Percentiles rank a stretch among this genome's conserved stretches.
phyloP scores from a whole-genome alignment of 2,329 filamentous ascomycete genomes.

The Ilyonectria mors-panacis region DNA sequence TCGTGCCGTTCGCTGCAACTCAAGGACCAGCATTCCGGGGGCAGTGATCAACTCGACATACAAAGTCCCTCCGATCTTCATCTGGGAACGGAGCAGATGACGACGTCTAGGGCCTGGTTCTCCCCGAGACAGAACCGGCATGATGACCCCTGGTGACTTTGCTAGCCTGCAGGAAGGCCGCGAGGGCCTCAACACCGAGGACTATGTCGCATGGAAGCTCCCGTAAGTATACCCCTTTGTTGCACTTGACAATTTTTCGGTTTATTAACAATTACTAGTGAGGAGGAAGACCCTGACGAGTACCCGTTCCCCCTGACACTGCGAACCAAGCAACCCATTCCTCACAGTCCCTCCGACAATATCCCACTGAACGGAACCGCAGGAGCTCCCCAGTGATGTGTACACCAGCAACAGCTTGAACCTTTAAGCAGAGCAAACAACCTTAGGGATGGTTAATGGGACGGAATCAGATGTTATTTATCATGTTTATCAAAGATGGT shows the following conservation, averaged over 20 bases:
- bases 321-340: conserved; percentile 64
- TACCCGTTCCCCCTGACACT: conserved; percentile 73
- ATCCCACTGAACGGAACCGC: conserved; percentile 44
- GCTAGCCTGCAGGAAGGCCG: conserved; percentile 94
- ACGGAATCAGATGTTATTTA: conserved; percentile 18
- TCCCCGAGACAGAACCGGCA: conserved; percentile 89
- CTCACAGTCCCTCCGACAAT: conserved; percentile 44
- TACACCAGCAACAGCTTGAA: neutral
- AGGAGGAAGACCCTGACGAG: conserved; percentile 92
- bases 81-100: conserved; percentile 1
- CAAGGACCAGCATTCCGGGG: neutral
- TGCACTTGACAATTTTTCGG: neutral
- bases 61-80: conserved; percentile 5
- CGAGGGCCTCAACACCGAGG: conserved; percentile 94
- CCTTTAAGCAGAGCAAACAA: neutral
- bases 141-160: conserved; percentile 99
- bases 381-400: conserved; percentile 1
- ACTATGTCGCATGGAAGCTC: conserved; percentile 98
- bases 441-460: neutral
- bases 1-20: neutral
- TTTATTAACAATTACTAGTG: conserved; percentile 65
- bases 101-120: conserved; percentile 76
- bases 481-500: conserved; percentile 17
- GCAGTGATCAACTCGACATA: neutral
- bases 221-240: conserved; percentile 77